A percentile compares a stretch with the other conserved stretches of the same genome.
Conservation (phyloP, 1,284 basidiomycete species). For the Fomitopsis schrenkii region DNA sequence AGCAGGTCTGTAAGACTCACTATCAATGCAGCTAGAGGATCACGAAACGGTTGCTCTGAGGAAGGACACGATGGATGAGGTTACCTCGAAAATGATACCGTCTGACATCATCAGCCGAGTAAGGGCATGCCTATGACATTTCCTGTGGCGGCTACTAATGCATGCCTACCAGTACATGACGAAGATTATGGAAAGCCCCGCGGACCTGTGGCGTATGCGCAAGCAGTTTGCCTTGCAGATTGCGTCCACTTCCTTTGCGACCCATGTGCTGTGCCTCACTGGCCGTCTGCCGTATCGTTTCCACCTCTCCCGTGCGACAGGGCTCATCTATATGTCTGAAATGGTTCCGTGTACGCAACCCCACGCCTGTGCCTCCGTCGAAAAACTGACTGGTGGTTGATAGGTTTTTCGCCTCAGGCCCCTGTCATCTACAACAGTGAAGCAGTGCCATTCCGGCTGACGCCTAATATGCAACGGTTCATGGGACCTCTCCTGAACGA, state of each 20-base stretch:
- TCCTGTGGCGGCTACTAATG: not conserved
- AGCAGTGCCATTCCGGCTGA: constrained; percentile 93
- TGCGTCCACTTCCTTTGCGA: constrained; percentile 90
- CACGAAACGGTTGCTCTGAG: constrained; percentile 74
- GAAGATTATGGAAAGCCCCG: constrained; percentile 79
- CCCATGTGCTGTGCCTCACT: constrained; percentile 84
- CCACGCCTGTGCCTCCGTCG: not conserved
- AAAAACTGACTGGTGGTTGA: not conserved
- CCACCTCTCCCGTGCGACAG: constrained; percentile 86
- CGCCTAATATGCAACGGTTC: constrained; percentile 95
- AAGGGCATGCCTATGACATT: constrained; percentile 24
- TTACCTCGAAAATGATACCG: constrained; percentile 86
- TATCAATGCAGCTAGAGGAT: constrained; percentile 46
- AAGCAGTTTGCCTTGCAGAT: constrained; percentile 95
- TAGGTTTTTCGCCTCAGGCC: constrained; percentile 42
- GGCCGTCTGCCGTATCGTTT: constrained; percentile 85
- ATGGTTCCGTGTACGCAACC: constrained; percentile 68
- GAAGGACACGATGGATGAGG: constrained; percentile 91
- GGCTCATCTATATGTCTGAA: constrained; percentile 89
- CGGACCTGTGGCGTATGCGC: constrained; percentile 94
- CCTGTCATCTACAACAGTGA: constrained; percentile 81
- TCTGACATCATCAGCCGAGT: constrained; percentile 86
- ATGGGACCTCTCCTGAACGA: constrained; percentile 89
- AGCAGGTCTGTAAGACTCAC: not conserved
- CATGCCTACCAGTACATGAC: constrained; percentile 73